Base-by-base conservation (phyloP, 768 basidiomycete genomes). In the Panus rudis region DNA sequence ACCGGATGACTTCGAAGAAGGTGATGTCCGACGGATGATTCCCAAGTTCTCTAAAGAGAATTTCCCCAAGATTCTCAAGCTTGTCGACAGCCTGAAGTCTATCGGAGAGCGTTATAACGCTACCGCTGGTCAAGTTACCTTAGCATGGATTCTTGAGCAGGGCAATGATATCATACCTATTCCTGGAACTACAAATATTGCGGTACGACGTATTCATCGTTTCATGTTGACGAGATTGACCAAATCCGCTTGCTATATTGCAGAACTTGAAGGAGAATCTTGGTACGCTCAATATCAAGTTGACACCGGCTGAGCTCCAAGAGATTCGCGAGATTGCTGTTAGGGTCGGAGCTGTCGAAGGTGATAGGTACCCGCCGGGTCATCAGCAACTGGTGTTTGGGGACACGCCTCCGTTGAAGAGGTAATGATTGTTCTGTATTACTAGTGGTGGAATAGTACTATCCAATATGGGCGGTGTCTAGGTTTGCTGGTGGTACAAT, bases 61-160 rank as follows among this genome's bases (percentile, higher is more conserved):
- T 52, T 73, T 72, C 49, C 65, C 65, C 0, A 64, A 60, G 42
- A 64, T 71, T 37, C 57, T 71, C 32, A 61, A 62, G 23, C 48
- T 17, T 27, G 47, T 39, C 34, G 44, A 52, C 20, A 26, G 16
- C 14, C 33, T 35, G 33, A 35, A 35, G 33, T 8, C 33, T 20
- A 35, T 35, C 16, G 28, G 28, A 30, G 28, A 30, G 10, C 8
- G 28, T 8, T n/a, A 30, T 30, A n/a, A n/a, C 10, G 52, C 45
- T 7, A 57, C 62, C 0, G 30, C 58, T 0, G 57, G 56, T 6
- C 65, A 68, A 43, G 39, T 64, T 6, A 49, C 61, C 30, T 49
- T 65, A n/a, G 54, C 51, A 1, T 51, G 56, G 56, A 35, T 61
- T 4, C 48, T 63, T 2, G 52, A 52, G 2, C 52, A 59, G 41